Evolutionary conservation across 208 protist genomes (phyloP).

Genomic region (Leishmania gerbilli): DNA sequence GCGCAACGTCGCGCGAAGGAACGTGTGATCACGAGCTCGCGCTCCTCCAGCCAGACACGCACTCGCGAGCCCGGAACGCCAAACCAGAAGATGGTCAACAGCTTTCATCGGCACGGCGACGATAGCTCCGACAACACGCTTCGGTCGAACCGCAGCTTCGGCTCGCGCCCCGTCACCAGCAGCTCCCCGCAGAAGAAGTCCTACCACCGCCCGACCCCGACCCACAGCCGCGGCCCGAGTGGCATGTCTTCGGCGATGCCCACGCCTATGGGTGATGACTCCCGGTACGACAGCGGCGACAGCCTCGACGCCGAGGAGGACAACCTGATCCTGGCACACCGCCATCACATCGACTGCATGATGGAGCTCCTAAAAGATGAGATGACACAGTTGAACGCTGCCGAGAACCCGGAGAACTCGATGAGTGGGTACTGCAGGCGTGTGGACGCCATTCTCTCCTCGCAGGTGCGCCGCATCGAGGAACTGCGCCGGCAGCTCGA

Average conservation of each 20-base stretch:
- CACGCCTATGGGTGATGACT: slow-evolving; percentile 47
- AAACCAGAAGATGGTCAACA: slow-evolving; percentile 37
- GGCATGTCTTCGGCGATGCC: slow-evolving; percentile 37
- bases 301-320: slow-evolving; percentile 92
- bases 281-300: slow-evolving; percentile 65
- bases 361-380: slow-evolving; percentile 94
- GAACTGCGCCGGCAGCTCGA: slow-evolving; percentile 76
- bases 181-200: slow-evolving; percentile 37
- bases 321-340: slow-evolving; percentile 87
- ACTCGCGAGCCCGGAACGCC: slow-evolving; percentile 70
- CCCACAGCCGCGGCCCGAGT: slow-evolving; percentile 39
- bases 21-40: slow-evolving; percentile 42
- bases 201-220: slow-evolving; percentile 42
- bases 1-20: slow-evolving; percentile 84
- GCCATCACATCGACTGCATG: slow-evolving; percentile 93
- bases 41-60: slow-evolving; percentile 60
- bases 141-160: slow-evolving; percentile 43
- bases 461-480: slow-evolving; percentile 80
- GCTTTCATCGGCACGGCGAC: slow-evolving; percentile 32
- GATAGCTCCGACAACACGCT: slow-evolving; percentile 36
- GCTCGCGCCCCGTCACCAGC: slow-evolving; percentile 29
- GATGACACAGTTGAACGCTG: slow-evolving; percentile 91
- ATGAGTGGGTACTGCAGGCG: slow-evolving; percentile 91
- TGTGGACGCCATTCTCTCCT: slow-evolving; percentile 78
- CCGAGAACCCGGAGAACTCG: slow-evolving; percentile 87